These are phyloP conservation scores for Phytopythium vexans DNA, from an alignment of 352 stramenopile species.

Conservation along the genomic window DNA sequence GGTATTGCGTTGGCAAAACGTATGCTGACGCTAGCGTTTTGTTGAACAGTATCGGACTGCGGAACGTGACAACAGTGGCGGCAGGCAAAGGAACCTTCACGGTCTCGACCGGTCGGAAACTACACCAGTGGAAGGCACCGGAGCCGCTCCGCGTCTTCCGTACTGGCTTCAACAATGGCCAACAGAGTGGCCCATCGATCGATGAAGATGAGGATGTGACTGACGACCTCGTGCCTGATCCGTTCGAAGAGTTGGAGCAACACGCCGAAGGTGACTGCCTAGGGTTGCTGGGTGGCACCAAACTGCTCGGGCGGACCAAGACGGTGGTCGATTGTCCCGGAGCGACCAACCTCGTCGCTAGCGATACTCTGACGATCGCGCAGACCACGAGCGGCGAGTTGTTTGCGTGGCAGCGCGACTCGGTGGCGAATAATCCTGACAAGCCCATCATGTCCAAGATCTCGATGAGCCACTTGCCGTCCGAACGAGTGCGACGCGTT, in stretches of 20 bases:
- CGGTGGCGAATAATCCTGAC: neutral
- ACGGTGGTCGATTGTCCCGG: constrained; percentile 34
- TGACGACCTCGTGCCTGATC: neutral
- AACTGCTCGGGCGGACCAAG: constrained; percentile 40
- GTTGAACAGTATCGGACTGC: constrained; percentile 27
- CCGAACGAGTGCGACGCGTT: constrained; percentile 29
- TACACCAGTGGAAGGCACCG: constrained; percentile 32
- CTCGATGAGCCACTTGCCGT: constrained; percentile 6
- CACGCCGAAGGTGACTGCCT: constrained; percentile 49
- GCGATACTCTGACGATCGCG: constrained; percentile 30
- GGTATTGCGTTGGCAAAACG: neutral
- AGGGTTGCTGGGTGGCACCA: constrained; percentile 35
- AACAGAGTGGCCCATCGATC: neutral
- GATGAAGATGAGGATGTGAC: neutral
- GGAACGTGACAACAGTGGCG: constrained; percentile 24
- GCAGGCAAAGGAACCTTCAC: constrained; percentile 18
- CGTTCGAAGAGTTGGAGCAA: constrained; percentile 12
- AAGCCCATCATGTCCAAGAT: constrained; percentile 9
- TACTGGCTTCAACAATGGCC: neutral
- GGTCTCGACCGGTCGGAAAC: constrained; percentile 29
- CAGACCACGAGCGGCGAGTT: constrained; percentile 26
- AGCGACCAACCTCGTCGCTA: constrained; percentile 34
- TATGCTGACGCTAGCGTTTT: constrained; percentile 4
- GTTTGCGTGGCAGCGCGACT: constrained; percentile 31
- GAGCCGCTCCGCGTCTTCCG: constrained; percentile 15